Conservation (phyloP, 345 rosid species). For the Eucalyptus erythrocorys region DNA sequence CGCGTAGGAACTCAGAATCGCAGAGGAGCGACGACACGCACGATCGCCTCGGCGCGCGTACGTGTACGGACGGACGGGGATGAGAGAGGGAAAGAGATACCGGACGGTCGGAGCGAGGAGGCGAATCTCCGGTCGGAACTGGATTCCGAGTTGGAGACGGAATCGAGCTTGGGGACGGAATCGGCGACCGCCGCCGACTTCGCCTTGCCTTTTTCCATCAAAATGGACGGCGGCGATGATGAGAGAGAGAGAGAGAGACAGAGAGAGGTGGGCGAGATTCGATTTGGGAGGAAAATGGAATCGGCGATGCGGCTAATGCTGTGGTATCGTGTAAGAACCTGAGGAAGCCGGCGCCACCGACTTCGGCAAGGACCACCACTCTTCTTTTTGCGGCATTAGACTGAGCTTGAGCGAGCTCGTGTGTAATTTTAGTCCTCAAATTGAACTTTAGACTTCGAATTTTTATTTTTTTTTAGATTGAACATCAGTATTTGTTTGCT, state of each 20-base stretch:
- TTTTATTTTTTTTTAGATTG: background rate
- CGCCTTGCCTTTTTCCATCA: slow-evolving; percentile 27
- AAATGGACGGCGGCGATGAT: background rate
- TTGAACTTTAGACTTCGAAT: background rate
- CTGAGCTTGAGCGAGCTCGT: background rate
- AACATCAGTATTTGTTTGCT: background rate
- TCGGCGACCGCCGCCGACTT: slow-evolving; percentile 2
- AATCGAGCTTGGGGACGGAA: slow-evolving; percentile 30
- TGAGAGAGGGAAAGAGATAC: slow-evolving; percentile 12
- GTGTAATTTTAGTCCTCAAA: background rate
- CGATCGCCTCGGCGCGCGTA: background rate
- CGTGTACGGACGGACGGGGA: background rate
- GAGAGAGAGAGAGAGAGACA: background rate
- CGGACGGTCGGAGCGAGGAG: slow-evolving; percentile 13
- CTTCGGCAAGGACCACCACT: background rate
- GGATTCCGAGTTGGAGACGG: slow-evolving; percentile 5
- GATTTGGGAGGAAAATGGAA: background rate
- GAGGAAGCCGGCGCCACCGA: background rate
- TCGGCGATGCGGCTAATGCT: background rate
- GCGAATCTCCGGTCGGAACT: background rate
- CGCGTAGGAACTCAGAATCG: background rate
- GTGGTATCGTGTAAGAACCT: background rate
- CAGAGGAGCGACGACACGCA: background rate
- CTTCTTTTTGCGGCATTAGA: background rate
- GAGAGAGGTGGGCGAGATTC: background rate